Evolutionary conservation across 78 protist genomes (phyloP).

Genomic region (Chrysochromulina parva): DNA sequence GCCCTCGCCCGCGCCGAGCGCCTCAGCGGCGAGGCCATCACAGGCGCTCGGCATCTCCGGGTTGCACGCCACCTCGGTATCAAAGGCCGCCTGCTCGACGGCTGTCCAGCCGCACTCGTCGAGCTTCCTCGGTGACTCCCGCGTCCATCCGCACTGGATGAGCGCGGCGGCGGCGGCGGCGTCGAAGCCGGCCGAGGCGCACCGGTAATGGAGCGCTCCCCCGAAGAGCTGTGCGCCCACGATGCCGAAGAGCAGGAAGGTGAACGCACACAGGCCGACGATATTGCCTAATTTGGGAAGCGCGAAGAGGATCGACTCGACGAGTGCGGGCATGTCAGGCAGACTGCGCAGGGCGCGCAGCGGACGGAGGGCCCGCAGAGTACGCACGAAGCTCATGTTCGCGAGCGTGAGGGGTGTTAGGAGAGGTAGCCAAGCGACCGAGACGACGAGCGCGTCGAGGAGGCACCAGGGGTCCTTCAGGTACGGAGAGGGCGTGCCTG

Average conservation of each 20-base stretch:
- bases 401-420: not conserved
- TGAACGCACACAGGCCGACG: not conserved
- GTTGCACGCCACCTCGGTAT: too few species aligned
- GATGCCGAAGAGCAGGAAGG: constrained; percentile 14
- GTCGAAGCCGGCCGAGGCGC: not conserved
- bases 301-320: not conserved
- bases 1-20: too few species aligned
- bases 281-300: not conserved
- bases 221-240: constrained; percentile 35
- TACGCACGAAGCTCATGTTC: not conserved
- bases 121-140: too few species aligned
- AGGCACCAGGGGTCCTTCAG: not conserved
- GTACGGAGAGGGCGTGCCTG: not conserved
- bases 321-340: constrained; percentile 31
- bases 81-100: too few species aligned
- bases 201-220: not conserved
- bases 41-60: too few species aligned
- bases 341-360: constrained; percentile 29
- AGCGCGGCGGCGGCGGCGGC: too few species aligned
- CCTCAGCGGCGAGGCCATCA: too few species aligned
- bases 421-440: not conserved
- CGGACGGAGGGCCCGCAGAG: constrained; percentile 53
- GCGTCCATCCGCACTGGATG: too few species aligned
- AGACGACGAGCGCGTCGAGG: not conserved
- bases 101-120: too few species aligned